Base-by-base conservation (phyloP, 306 rosid genomes). In the Inga oerstediana region DNA sequence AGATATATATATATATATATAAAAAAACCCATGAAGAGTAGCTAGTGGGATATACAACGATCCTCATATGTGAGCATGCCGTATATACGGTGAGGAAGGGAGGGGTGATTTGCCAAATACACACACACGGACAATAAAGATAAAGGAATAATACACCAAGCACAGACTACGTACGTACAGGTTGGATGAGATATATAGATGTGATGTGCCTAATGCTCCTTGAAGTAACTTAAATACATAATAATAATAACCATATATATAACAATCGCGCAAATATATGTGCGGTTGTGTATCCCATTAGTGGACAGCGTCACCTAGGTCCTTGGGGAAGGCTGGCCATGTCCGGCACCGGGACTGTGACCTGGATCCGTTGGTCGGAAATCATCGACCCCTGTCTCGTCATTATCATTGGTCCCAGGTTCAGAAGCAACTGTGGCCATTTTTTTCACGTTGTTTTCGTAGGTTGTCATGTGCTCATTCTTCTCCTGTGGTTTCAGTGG, bases 291-390 rank as follows among this genome's bases (percentile, higher is more conserved):
- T 3, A 69, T 41, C 75, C 46, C 32, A 72, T n/a, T 19, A 51
- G 74, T 41, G 37, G 61, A 56, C 52, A 69, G 3, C 30, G 48
- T 69, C 54, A 37, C 32, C 79, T 87, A 87, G 44, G 78, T 81
- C 48, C 37, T 87, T 80, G 88, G 86, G 58, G 89, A 85, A 20
- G 90, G 90, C 52, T 78, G 34, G 35, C 90, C 81, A 82, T 89
- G 95, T 7, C 98, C 98, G 15, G 91, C 98, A 8, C 98, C 98
- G 11, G 98, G 98, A 58, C 97, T 92, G 79, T 95, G 96, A 64
- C 98, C 98, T 0, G 98, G 97, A 0, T 86, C 85, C 3, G 98
- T 93, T 2, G 98, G 92, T 19, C 94, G 89, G 54, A 81, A 88
- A 83, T 90, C 93, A 12, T 88, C 94, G 13, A 51, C 35, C 54